These are phyloP conservation scores for Coemansia sp. DNA, from an alignment of 192 early-diverging fungal species.

Conservation along the genomic window DNA sequence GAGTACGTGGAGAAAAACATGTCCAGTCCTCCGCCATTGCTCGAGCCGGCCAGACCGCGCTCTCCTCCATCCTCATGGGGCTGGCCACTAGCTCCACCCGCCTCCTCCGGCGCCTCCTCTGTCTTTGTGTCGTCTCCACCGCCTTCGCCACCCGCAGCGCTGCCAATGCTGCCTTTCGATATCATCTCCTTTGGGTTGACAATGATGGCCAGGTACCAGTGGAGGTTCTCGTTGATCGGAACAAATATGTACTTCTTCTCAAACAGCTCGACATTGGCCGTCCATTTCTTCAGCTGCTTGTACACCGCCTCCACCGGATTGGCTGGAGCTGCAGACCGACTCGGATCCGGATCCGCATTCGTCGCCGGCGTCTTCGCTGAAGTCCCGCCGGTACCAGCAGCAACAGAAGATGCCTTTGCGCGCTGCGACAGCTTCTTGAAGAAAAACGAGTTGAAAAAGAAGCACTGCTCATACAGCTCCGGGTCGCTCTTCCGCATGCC, in stretches of 20 bases:
- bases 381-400: neutral
- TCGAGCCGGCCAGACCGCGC: too few species aligned
- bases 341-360: neutral
- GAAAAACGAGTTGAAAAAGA: conserved; percentile 87
- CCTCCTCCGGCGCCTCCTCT: neutral
- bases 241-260: conserved; percentile 74
- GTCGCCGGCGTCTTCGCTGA: neutral
- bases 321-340: conserved; percentile 25
- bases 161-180: too few species aligned
- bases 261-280: conserved; percentile 74
- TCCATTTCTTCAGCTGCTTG: conserved; percentile 75
- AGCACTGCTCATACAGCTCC: conserved; percentile 58
- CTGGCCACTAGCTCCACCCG: neutral
- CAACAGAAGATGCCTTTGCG: neutral
- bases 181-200: conserved; percentile 65
- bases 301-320: conserved; percentile 56
- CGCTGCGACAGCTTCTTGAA: conserved; percentile 67
- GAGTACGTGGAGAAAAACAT: conserved; percentile 6
- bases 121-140: neutral
- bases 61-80: neutral
- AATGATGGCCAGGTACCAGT: conserved; percentile 89
- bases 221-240: conserved; percentile 87
- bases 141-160: neutral
- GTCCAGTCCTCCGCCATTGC: neutral
- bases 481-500: conserved; percentile 45